Base-by-base conservation (phyloP, 305 asterid genomes). In the Fraxinus platypoda region DNA sequence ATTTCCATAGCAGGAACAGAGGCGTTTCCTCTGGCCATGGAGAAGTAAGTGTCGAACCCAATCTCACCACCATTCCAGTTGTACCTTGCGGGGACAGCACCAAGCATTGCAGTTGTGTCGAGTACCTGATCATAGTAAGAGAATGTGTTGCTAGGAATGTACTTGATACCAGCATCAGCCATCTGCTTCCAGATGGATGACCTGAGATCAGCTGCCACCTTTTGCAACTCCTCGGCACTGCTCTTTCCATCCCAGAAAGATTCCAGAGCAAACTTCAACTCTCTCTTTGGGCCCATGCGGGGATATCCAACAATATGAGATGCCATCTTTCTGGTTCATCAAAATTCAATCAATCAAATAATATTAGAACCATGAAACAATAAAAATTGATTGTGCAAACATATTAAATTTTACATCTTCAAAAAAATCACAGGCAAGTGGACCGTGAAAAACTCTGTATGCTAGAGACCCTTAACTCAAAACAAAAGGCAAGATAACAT, bases 21-120 rank as follows among this genome's bases (percentile, higher is more conserved):
- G 80, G 95, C 98, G 79, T 94, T 94, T 79, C 98, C 95, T 87
- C 98, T 90, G 80, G 98, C 97, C 98, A 94, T 94, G 76, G 98
- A 94, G 86, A 94, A 94, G 89, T 89, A 94, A 84, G 94, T 89
- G 82, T 87, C 86, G n/a, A 88, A 87, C 74, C 93, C 97, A 54
- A 94, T 94, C 90, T 94, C 98, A 70, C 94, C 97, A 72, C 98
- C 93, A 12, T 90, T 88, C 95, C 95, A 92, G 79, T 84, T 89
- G 89, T 92, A 92, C 90, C 98, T 90, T 1, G 91, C 85, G 12
- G 98, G 98, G 85, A 94, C 97, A 0, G 96, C 98, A 78, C 97
- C 98, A 37, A 94, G 93, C 94, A 94, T 90, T 0, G 97, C 91
- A 0, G 95, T 91, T 3, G 98, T 90, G 81, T 93, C 98, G 8